Evolutionary conservation across 257 asterid species (phyloP).

Genomic region (Forsythia suspensa): DNA sequence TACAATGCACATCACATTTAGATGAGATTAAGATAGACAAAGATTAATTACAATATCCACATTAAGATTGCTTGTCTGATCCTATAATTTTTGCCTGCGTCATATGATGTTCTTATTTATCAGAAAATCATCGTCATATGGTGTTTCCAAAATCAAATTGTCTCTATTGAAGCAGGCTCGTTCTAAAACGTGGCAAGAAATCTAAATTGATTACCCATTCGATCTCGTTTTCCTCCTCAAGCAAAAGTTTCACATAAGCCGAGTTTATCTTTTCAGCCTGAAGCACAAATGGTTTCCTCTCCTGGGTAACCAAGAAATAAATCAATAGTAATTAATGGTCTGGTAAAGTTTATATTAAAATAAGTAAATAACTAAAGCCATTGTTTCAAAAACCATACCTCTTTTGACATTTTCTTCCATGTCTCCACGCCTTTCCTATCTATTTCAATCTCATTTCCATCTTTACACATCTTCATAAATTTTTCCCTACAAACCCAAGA

Average conservation of each 20-base stretch:
- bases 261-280: constrained; percentile 39
- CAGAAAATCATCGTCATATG: no score
- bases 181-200: neutral
- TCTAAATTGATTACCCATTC: constrained; percentile 24
- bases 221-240: constrained; percentile 33
- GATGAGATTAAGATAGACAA: neutral
- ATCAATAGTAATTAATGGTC: neutral
- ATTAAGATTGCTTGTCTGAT: neutral
- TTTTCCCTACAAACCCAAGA: constrained; percentile 53
- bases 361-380: neutral
- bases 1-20: neutral
- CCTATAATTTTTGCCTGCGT: neutral
- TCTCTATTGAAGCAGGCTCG: neutral
- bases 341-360: neutral
- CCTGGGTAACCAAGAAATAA: constrained; percentile 25
- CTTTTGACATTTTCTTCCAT: constrained; percentile 55
- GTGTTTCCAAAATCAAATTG: neutral
- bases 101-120: neutral
- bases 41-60: neutral
- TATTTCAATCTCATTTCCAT: constrained; percentile 40
- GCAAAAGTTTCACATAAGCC: constrained; percentile 37
- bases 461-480: constrained; percentile 31
- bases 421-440: constrained; percentile 48
- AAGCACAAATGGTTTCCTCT: constrained; percentile 42
- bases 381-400: constrained; percentile 31